Evolutionary conservation across 2,329 filamentous ascomycete genomes (phyloP), one percentile per base, ranked within the genome.

Genomic region (Arthrobotrys sinensis): DNA sequence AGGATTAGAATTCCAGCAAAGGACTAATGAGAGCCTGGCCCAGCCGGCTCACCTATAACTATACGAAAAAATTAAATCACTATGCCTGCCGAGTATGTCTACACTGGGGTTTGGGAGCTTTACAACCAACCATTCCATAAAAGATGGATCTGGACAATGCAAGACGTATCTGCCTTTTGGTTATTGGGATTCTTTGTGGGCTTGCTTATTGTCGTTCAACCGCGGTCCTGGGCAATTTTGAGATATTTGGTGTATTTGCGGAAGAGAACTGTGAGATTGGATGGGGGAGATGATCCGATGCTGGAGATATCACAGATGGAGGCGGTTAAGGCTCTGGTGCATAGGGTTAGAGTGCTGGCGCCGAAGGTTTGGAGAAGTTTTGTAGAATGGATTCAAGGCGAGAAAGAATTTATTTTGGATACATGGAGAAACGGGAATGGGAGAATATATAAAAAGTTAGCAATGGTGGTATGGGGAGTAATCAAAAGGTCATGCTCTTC

Each of bases 281-380:
- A 60, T 4, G 21, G 16, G 36, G n/a, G 16, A 21, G 7, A 46
- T 45, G 19, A 66, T 16, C n/a, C 36, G 0, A 6, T 46, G 3
- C 65, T 57, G 3, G 24, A 46, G 3, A 19, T 69, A 34, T 57
- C 50, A 4, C 50, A 57, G 14, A 57, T 38, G 21, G 40, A 4
- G 1, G 65, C 65, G 3, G 21, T 68, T 32, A 32, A 28, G 28
- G 64, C 19, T 14, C 2, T 52, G 8, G 1, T 28, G 16, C 24
- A 4, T 38, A 19, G 8, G 16, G 5, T 53, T 14, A 52, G n/a
- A 38, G 10, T 52, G 7, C 3, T 38, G 36, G 36, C 36, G 6
- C 36, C 36, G 4, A 28, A 28, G 24, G 24, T 28, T 28, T 28
- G 24, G 24, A 28, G 24, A 28, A 4, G 24, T 2, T 4, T 28